phyloP scores from a whole-genome alignment of 345 rosid genomes.

The Raphanus raphanistrum region DNA sequence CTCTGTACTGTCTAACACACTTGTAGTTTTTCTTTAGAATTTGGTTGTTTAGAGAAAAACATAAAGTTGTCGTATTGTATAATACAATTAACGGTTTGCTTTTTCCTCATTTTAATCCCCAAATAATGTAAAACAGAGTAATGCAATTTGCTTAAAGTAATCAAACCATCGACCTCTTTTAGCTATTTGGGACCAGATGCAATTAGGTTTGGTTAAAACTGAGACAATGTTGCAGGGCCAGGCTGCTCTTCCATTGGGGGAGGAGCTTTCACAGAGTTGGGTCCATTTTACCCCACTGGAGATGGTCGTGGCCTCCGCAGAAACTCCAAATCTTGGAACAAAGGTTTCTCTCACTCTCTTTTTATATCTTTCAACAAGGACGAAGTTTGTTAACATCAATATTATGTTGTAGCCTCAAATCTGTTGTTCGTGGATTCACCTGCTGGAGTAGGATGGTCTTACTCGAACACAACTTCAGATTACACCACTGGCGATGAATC shows the following conservation, averaged over 20 bases:
- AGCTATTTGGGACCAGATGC: background rate
- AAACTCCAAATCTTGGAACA: slow-evolving; percentile 91
- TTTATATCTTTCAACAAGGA: background rate
- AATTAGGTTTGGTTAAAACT: background rate
- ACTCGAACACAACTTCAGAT: slow-evolving; percentile 77
- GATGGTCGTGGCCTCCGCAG: slow-evolving; percentile 77
- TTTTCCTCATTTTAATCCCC: background rate
- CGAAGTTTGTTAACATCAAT: background rate
- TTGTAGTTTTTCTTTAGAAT: background rate
- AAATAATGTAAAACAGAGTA: background rate
- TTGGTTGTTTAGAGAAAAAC: background rate
- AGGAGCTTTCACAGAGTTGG: slow-evolving; percentile 93
- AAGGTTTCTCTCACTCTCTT: slow-evolving; percentile 45
- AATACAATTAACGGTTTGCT: background rate
- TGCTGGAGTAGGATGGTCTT: slow-evolving; percentile 98
- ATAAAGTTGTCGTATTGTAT: background rate
- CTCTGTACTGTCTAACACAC: background rate
- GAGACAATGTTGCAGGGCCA: slow-evolving; percentile 55
- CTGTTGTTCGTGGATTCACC: slow-evolving; percentile 92
- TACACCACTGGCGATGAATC: slow-evolving; percentile 69
- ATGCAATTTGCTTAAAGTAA: background rate
- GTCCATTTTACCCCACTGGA: slow-evolving; percentile 84
- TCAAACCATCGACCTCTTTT: background rate
- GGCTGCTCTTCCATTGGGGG: slow-evolving; percentile 97
- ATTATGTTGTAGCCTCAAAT: slow-evolving; percentile 64